Conservation (phyloP, 106 monocot genomes). For the Dendrobium nobile region DNA sequence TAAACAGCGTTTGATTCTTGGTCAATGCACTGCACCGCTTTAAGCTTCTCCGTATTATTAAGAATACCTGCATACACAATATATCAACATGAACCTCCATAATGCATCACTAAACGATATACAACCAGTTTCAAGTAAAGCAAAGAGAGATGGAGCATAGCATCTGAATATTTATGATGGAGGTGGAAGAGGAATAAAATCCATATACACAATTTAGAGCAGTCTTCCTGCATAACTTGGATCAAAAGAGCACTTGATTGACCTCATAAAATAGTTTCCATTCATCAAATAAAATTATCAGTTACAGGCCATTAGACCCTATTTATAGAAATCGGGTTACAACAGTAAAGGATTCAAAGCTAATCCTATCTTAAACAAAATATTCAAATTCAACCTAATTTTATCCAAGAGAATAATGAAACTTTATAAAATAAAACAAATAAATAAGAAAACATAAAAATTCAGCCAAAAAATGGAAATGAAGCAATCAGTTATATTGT, state of each 20-base stretch:
- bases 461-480: not conserved
- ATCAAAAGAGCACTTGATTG: not conserved
- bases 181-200: too few species aligned
- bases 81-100: not conserved
- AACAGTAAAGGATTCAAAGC: not conserved
- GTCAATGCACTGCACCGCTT: slow-evolving; percentile 97
- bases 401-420: not conserved
- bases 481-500: not conserved
- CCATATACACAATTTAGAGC: not conserved
- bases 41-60: slow-evolving; percentile 98
- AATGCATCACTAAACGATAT: not conserved
- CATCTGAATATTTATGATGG: not conserved
- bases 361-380: not conserved
- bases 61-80: slow-evolving; percentile 63
- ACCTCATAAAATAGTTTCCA: not conserved
- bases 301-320: not conserved
- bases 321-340: not conserved
- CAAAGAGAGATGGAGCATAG: not conserved
- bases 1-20: slow-evolving; percentile 86
- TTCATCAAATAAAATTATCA: not conserved
- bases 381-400: not conserved
- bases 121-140: not conserved
- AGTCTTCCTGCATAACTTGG: not conserved
- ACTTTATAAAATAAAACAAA: not conserved
- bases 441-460: not conserved